These are phyloP conservation scores for Penicillium desertorum DNA, from an alignment of 495 filamentous ascomycete species.

Conservation along the genomic window DNA sequence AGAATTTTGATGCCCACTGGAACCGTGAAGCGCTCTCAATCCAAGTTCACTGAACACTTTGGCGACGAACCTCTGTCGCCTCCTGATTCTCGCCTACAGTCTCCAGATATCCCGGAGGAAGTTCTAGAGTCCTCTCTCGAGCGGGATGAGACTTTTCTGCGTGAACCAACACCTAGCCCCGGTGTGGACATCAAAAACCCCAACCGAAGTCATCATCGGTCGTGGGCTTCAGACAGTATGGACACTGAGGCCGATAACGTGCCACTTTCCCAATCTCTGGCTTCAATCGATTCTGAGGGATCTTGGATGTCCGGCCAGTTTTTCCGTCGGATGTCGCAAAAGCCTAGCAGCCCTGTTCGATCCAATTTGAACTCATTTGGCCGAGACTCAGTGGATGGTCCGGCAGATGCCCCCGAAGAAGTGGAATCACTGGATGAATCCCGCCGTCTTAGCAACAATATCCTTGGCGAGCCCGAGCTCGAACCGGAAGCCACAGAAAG, in stretches of 20 bases:
- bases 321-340: conserved; percentile 52
- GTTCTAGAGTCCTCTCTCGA: conserved; percentile 29
- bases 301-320: conserved; percentile 85
- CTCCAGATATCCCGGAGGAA: conserved; percentile 48
- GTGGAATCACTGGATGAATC: conserved; percentile 25
- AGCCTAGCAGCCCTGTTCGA: conserved; percentile 43
- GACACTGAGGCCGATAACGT: conserved; percentile 39
- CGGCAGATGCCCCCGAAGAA: conserved; percentile 30
- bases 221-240: conserved; percentile 37
- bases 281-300: conserved; percentile 85
- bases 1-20: conserved; percentile 49
- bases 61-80: conserved; percentile 81
- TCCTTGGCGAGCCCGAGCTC: conserved; percentile 34
- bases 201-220: conserved; percentile 33
- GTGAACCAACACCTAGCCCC: conserved; percentile 28
- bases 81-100: conserved; percentile 76
- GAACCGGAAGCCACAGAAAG: conserved; percentile 25
- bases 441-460: conserved; percentile 40
- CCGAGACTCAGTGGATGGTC: conserved; percentile 13
- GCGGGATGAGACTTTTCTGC: conserved; percentile 25
- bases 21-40: conserved; percentile 73
- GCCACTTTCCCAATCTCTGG: conserved; percentile 68
- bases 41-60: conserved; percentile 90
- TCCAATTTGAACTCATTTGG: conserved; percentile 48
- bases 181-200: conserved; percentile 32